Percentiles rank a stretch among this genome's conserved stretches.
phyloP scores from a whole-genome alignment of 2,329 filamentous ascomycete genomes.

The Alternaria incomplexa region DNA sequence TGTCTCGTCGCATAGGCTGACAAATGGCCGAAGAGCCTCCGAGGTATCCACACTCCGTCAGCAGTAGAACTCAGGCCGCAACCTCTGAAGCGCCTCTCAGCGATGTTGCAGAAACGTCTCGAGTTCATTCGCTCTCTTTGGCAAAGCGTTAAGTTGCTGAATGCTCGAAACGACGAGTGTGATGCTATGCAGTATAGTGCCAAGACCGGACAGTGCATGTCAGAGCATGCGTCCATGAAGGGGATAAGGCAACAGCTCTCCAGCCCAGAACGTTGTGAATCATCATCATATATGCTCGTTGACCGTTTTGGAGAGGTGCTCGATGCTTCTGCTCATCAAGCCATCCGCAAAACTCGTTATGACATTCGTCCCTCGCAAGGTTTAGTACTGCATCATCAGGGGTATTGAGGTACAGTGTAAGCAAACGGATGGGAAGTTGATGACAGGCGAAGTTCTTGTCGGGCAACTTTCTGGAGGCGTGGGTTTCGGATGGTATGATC shows the following conservation, averaged over 20 bases:
- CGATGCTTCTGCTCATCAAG: neutral
- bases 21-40: neutral
- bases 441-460: neutral
- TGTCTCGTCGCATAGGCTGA: neutral
- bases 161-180: neutral
- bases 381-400: neutral
- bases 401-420: neutral
- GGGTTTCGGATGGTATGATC: neutral
- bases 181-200: neutral
- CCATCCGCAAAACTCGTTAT: neutral
- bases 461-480: neutral
- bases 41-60: neutral
- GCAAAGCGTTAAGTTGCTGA: neutral
- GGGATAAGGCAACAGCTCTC: neutral
- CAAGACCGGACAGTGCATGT: neutral
- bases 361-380: neutral
- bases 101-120: neutral
- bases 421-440: neutral
- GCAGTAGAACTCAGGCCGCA: neutral
- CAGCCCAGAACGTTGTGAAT: neutral
- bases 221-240: neutral
- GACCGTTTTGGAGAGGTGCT: neutral
- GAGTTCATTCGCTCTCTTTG: neutral
- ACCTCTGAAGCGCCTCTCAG: neutral
- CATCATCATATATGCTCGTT: neutral